phyloP scores from a whole-genome alignment of 139 green algal species.

The Micractinium conductrix region DNA sequence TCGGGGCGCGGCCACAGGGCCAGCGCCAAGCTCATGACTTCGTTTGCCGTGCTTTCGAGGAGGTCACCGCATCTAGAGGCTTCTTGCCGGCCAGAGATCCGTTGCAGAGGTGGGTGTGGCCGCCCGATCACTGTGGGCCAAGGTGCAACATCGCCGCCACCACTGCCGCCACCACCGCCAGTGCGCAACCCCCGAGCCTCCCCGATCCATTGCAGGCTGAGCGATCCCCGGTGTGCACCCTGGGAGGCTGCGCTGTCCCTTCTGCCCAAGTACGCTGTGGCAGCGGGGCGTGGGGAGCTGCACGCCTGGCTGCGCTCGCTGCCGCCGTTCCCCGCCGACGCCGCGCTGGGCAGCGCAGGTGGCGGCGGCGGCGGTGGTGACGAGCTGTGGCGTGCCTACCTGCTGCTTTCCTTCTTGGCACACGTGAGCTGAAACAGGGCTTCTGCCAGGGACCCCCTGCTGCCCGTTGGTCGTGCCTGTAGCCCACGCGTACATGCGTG shows the following conservation, averaged over 20 bases:
- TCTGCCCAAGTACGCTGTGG: slow-evolving; percentile 19
- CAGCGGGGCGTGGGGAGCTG: slow-evolving; percentile 13
- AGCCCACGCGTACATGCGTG: too few species aligned
- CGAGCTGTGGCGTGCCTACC: slow-evolving; percentile 17
- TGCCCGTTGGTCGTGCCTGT: too few species aligned
- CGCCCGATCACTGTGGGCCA: too few species aligned
- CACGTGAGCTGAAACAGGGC: not conserved
- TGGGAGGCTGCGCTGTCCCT: slow-evolving; percentile 12
- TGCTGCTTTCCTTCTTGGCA: slow-evolving; percentile 14
- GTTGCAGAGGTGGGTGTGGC: not conserved
- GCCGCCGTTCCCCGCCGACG: not conserved
- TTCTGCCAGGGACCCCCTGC: too few species aligned
- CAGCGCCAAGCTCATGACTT: too few species aligned
- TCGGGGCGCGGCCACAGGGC: too few species aligned
- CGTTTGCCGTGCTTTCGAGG: not conserved
- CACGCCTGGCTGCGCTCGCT: slow-evolving; percentile 2
- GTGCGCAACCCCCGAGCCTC: not conserved
- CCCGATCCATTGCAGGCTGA: not conserved
- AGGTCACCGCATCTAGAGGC: not conserved
- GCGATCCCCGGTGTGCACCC: not conserved
- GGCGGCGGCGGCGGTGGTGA: not conserved
- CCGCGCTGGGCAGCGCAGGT: not conserved
- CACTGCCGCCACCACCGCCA: not conserved
- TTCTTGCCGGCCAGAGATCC: not conserved
- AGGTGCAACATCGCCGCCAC: too few species aligned